phyloP scores from a whole-genome alignment of 2,329 filamentous ascomycete species.

The Venturia carpophila region DNA sequence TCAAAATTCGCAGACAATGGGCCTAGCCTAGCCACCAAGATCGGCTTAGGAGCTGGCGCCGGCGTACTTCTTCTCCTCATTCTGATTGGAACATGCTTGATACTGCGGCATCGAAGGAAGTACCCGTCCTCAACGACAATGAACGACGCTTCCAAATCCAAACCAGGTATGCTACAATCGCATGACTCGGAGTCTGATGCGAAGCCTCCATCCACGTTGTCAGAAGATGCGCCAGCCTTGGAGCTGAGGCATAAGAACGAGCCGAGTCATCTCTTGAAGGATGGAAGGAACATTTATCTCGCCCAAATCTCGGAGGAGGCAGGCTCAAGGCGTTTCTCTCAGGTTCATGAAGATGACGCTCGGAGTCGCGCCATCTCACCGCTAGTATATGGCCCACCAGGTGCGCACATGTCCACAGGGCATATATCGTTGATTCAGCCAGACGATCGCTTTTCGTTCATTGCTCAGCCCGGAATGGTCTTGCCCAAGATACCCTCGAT shows the following conservation, averaged over 20 bases:
- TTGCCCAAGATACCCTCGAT: background rate
- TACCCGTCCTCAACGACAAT: background rate
- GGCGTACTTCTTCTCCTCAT: background rate
- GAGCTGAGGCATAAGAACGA: background rate
- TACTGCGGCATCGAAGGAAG: background rate
- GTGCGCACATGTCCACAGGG: background rate
- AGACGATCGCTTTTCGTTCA: background rate
- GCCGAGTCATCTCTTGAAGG: background rate
- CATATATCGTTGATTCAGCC: background rate
- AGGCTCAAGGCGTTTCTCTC: background rate
- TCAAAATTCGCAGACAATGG: background rate
- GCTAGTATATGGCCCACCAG: background rate
- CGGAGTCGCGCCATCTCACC: background rate
- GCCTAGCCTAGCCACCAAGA: constrained; percentile 3
- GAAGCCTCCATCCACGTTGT: background rate
- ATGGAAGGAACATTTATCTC: background rate
- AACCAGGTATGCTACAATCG: background rate
- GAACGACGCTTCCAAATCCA: background rate
- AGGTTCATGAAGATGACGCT: background rate
- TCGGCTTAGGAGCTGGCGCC: background rate
- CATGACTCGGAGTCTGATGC: background rate
- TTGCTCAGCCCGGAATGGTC: background rate
- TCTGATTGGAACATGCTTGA: background rate
- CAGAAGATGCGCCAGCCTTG: background rate
- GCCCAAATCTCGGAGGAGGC: background rate